A percentile compares a stretch with the other conserved stretches of the same genome.
phyloP scores from a whole-genome alignment of 177 flowering plant genomes.

The Vitis hybrid region DNA sequence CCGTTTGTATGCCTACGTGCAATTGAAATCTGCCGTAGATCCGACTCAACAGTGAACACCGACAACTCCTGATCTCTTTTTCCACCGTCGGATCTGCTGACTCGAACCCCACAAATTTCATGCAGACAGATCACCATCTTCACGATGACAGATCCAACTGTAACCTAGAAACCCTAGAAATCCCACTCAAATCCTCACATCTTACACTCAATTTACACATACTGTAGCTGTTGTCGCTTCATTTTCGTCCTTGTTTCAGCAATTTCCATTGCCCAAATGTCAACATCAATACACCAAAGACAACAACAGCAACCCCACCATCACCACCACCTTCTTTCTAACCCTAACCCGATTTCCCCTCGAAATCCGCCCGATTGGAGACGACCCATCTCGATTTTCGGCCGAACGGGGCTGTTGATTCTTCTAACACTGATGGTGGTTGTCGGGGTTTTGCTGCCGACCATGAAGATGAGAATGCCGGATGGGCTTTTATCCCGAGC shows the following conservation, averaged over 20 bases:
- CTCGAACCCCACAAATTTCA: too few relatives aligned
- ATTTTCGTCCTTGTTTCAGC: background rate
- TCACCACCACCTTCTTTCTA: slow-evolving; percentile 19
- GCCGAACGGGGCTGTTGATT: slow-evolving; percentile 46
- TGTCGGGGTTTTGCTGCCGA: slow-evolving; percentile 62
- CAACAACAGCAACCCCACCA: slow-evolving; percentile 21
- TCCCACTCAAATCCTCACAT: too few relatives aligned
- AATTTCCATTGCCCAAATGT: slow-evolving; percentile 30
- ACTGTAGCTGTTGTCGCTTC: too few relatives aligned
- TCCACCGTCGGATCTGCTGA: too few relatives aligned
- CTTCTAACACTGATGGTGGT: slow-evolving; percentile 57
- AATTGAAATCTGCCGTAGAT: too few relatives aligned
- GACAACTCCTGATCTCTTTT: too few relatives aligned
- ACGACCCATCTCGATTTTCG: slow-evolving; percentile 41
- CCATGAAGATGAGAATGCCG: slow-evolving; percentile 32
- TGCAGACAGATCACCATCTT: too few relatives aligned
- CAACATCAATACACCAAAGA: slow-evolving; percentile 59
- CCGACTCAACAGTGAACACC: too few relatives aligned
- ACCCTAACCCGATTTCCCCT: slow-evolving; percentile 37
- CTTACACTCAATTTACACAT: too few relatives aligned
- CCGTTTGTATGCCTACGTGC: too few relatives aligned
- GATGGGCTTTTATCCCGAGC: slow-evolving; percentile 20
- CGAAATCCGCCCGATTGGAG: slow-evolving; percentile 25
- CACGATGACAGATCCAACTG: too few relatives aligned
- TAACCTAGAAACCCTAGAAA: too few relatives aligned